Base-by-base conservation (phyloP, 2,329 filamentous ascomycete genomes). In the Claviceps capensis region DNA sequence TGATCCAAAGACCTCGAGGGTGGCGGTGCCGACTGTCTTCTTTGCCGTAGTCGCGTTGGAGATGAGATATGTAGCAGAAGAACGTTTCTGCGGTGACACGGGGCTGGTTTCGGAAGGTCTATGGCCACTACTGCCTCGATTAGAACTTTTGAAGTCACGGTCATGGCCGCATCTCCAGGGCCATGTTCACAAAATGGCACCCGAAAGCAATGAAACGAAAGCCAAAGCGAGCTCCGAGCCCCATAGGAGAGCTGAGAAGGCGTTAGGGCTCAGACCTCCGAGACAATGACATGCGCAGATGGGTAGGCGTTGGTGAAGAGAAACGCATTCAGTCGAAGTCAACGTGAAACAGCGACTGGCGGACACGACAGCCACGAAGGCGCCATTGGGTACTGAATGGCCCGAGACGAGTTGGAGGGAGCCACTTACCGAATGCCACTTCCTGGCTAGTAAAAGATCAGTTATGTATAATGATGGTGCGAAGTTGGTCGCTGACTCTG, bases 131-230 rank as follows among this genome's bases (percentile, higher is more conserved):
- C 54, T 53, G 56, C 55, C 57, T 56, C 60, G 53, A 54, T 61
- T 56, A 55, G 61, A 56, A n/a, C 9, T 54, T 60, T 54, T 51
- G 58, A 56, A 8, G 45, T 46, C 55, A 52, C 54, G 50, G 54
- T 58, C 40, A 45, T 61, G n/a, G 55, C 60, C 56, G 60, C 61
- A 61, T 62, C 60, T 58, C 57, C 60, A 62, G 60, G 61, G 53
- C 56, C 56, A 54, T 50, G 51, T 51, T 54, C 53, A 41, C 52
- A 56, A 53, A 56, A 51, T 54, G 56, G 56, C 57, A 59, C 63
- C 65, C 63, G 49, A n/a, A 38, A 16, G 34, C 34, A 17, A 49
- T 22, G 38, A 41, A 19, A 37, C 40, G n/a, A 23, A 19, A 19
- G 45, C 56, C 26, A 37, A 30, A 34, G 9, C 14, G 36, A 2